Base-by-base conservation (phyloP, 495 filamentous ascomycete species). In the Lophiostoma macrostomum region DNA sequence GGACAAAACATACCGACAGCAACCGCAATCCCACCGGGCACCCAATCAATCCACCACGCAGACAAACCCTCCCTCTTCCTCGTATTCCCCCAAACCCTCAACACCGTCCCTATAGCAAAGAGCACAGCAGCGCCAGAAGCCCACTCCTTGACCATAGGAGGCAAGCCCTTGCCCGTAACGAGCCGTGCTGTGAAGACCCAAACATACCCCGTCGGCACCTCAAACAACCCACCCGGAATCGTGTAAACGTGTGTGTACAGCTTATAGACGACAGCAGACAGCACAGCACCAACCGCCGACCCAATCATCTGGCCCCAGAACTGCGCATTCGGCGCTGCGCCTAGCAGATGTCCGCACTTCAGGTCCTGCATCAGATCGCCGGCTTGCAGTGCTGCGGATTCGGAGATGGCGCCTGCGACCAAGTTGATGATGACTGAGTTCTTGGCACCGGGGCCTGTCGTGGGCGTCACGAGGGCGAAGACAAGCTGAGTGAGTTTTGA, bases 331-430 rank as follows among this genome's bases (percentile, higher is more conserved):
- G 94, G 93, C 10, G 89, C 81, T 7, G 93, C 93, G 12, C 90
- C 90, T 3, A 99, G 77, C 0, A 99, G 73, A 69, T 99, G 90
- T 3, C 93, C 93, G 0, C 93, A 96, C 69, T 99, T 99, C 27
- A 99, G 79, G 65, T 99, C 93, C 62, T 99, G 93, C 87, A 99
- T 90, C 65, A 99, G 83, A 66, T 99, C 93, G 11, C 93, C 93
- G 3, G 93, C 94, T 72, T 99, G 94, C 27, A 95, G 74, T 5
- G 93, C 93, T 19, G 91, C 93, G 41, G 89, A 84, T 64, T 88
- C 83, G 30, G 82, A 81, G 25, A 97, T 87, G 0, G 91, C 94
- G n/a, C 93, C 93, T 0, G 90, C 93, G 8, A 99, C 79, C 10
- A 97, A 78, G 54, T 99, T 99, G 54, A 95, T 95, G 47, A 91